Evolutionary conservation across 345 rosid species (phyloP).

Genomic region (Salix purpurea): DNA sequence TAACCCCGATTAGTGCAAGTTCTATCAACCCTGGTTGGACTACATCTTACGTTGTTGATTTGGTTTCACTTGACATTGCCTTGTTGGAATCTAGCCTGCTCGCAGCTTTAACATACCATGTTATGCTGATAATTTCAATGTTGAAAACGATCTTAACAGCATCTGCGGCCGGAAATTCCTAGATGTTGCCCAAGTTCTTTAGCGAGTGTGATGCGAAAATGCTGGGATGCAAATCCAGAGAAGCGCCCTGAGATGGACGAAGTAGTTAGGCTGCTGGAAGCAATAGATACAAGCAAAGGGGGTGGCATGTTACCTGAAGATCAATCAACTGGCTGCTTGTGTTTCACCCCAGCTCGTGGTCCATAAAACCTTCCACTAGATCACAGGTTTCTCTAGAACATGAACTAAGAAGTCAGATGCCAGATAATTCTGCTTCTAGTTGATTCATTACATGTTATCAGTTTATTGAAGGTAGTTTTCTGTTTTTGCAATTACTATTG

Average conservation of each 20-base stretch:
- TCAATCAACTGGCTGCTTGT: conserved; percentile 31
- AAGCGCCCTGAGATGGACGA: conserved; percentile 35
- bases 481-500: conserved; percentile 1
- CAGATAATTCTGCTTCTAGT: neutral
- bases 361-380: conserved; percentile 11
- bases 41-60: neutral
- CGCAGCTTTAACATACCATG: neutral
- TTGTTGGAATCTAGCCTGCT: neutral
- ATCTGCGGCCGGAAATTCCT: conserved; percentile 28
- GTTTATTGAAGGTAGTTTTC: neutral
- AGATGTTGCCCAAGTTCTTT: conserved; percentile 31
- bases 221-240: conserved; percentile 33
- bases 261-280: conserved; percentile 29
- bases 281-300: conserved; percentile 32
- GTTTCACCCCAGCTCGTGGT: conserved; percentile 24
- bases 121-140: neutral
- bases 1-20: neutral
- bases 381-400: conserved; percentile 3
- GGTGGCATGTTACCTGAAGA: conserved; percentile 37
- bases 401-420: neutral
- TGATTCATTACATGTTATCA: neutral
- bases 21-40: neutral
- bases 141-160: conserved; percentile 7
- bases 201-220: conserved; percentile 24
- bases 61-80: neutral